These are phyloP conservation scores for Annulohypoxylon nitens DNA, from an alignment of 495 filamentous ascomycete genomes.

Conservation along the genomic window DNA sequence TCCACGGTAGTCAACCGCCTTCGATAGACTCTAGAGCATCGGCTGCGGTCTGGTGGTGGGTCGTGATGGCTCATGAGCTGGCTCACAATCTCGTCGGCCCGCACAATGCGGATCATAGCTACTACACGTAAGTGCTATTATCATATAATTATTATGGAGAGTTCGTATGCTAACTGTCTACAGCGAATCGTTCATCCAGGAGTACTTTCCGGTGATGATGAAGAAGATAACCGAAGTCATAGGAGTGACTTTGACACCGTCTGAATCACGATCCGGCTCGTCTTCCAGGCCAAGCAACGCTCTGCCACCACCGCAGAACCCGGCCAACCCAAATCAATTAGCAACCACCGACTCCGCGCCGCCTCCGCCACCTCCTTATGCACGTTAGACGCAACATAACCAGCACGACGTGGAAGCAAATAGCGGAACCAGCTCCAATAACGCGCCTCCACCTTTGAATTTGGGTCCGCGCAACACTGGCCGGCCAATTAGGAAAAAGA, in stretches of 20 bases:
- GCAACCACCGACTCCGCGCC: neutral
- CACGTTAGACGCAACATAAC: neutral
- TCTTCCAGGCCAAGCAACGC: neutral
- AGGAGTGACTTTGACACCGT: neutral
- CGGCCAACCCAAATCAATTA: slow-evolving; percentile 2
- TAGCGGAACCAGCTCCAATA: neutral
- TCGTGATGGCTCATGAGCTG: slow-evolving; percentile 90
- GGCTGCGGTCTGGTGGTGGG: slow-evolving; percentile 90
- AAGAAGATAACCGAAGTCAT: slow-evolving; percentile 50
- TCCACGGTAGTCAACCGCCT: slow-evolving; percentile 69
- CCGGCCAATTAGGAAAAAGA: too few relatives aligned
- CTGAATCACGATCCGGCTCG: neutral
- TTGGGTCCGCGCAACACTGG: neutral
- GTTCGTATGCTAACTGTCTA: slow-evolving; percentile 29
- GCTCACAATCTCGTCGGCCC: slow-evolving; percentile 89
- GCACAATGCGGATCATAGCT: slow-evolving; percentile 86
- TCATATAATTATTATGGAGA: neutral
- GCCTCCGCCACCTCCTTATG: neutral
- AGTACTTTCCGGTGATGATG: slow-evolving; percentile 65
- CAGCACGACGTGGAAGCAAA: neutral
- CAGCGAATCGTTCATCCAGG: slow-evolving; percentile 65
- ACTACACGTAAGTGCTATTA: slow-evolving; percentile 74
- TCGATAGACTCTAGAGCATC: slow-evolving; percentile 65
- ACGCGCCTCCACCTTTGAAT: neutral
- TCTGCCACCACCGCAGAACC: neutral